These are phyloP conservation scores for Earliella scabrosa DNA, from an alignment of 1,284 basidiomycete species.

Conservation along the genomic window DNA sequence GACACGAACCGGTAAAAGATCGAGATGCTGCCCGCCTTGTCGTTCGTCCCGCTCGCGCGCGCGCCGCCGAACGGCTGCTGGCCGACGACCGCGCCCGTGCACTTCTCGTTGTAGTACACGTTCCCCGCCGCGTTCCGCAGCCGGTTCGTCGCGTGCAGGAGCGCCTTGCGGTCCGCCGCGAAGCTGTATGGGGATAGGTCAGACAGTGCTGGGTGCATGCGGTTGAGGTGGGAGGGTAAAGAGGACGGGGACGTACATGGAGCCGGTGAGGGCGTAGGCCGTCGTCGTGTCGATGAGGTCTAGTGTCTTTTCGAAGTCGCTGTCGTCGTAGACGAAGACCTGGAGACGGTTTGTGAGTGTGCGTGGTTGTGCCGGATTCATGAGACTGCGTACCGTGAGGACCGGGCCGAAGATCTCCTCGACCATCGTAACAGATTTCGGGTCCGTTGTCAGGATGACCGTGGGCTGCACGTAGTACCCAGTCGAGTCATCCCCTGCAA, in stretches of 20 bases:
- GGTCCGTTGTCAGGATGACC: conserved; percentile 93
- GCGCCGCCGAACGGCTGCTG: conserved; percentile 98
- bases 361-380: background rate
- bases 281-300: conserved; percentile 89
- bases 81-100: conserved; percentile 94
- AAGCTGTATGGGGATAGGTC: conserved; percentile 58
- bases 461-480: conserved; percentile 97
- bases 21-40: conserved; percentile 93
- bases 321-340: conserved; percentile 88
- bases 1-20: conserved; percentile 93
- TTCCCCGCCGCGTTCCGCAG: conserved; percentile 89
- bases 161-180: conserved; percentile 76
- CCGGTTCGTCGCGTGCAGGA: conserved; percentile 76
- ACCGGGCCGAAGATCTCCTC: conserved; percentile 99
- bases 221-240: background rate
- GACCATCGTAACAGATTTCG: conserved; percentile 88
- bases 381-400: conserved; percentile 66
- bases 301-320: conserved; percentile 83
- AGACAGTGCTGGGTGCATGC: background rate
- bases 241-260: conserved; percentile 63
- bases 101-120: conserved; percentile 96
- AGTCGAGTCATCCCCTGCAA: conserved; percentile 81
- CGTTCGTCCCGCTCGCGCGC: conserved; percentile 94
- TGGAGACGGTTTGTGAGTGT: conserved; percentile 28
- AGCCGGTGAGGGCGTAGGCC: conserved; percentile 89